These are phyloP conservation scores for Fusarium sp. DNA, from an alignment of 2,329 filamentous ascomycete genomes.

Conservation along the genomic window DNA sequence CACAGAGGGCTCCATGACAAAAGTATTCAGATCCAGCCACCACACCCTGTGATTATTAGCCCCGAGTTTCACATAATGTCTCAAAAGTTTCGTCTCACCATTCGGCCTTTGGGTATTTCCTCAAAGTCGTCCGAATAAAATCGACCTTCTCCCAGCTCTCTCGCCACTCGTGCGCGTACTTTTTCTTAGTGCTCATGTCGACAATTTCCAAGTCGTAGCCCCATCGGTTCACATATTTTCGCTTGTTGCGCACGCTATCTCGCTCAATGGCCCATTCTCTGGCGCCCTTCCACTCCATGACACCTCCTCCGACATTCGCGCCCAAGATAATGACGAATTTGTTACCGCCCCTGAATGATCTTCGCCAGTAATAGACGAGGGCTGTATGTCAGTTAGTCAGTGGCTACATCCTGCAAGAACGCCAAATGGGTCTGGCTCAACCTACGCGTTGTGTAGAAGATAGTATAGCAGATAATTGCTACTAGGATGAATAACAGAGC, in stretches of 20 bases:
- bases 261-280: conserved; percentile 98
- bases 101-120: conserved; percentile 94
- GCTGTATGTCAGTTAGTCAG: conserved; percentile 18
- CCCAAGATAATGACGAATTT: conserved; percentile 94
- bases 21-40: conserved; percentile 98
- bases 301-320: conserved; percentile 93
- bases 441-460: conserved; percentile 79
- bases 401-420: neutral
- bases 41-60: conserved; percentile 80
- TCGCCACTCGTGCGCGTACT: conserved; percentile 98
- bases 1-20: conserved; percentile 94
- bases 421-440: conserved; percentile 36
- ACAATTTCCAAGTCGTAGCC: conserved; percentile 96
- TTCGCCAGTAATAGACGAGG: conserved; percentile 71
- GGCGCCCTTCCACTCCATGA: conserved; percentile 99
- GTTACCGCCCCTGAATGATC: conserved; percentile 80
- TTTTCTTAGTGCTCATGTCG: conserved; percentile 98
- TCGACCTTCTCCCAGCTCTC: conserved; percentile 99
- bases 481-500: conserved; percentile 67
- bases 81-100: conserved; percentile 69
- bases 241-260: conserved; percentile 95
- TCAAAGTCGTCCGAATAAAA: conserved; percentile 85
- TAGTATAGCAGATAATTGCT: conserved; percentile 74
- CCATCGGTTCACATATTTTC: conserved; percentile 85
- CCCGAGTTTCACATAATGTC: neutral